Percentiles rank a stretch among this genome's conserved stretches.
Evolutionary conservation across 768 basidiomycete species (phyloP).

Genomic region (Ephemerocybe angulata): DNA sequence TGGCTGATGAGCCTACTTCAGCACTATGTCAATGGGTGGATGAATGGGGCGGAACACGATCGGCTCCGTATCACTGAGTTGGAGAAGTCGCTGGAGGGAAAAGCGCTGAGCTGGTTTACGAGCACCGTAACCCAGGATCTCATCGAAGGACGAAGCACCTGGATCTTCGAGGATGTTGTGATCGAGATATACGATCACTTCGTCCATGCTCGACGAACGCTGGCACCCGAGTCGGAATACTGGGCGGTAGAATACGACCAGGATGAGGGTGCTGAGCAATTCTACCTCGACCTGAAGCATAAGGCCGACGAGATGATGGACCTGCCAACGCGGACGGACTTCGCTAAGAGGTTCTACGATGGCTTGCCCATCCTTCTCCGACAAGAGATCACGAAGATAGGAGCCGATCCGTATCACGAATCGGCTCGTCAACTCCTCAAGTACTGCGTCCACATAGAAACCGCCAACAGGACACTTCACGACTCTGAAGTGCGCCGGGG

Average conservation of each 20-base stretch:
- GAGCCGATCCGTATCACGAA: background rate
- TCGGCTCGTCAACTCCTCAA: too few species aligned
- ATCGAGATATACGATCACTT: background rate
- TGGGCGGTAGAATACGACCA: background rate
- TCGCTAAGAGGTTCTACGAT: background rate
- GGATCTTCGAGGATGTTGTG: background rate
- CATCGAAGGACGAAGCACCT: background rate
- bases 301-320: background rate
- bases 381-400: background rate
- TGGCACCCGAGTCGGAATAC: background rate
- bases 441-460: too few species aligned
- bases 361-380: background rate
- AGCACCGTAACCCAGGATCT: background rate
- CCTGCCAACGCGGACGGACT: background rate
- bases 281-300: background rate
- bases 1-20: background rate
- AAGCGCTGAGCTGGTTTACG: background rate
- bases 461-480: too few species aligned
- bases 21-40: background rate
- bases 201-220: background rate
- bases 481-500: too few species aligned
- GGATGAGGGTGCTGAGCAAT: background rate
- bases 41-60: background rate
- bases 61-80: background rate
- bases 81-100: background rate